These are phyloP conservation scores for Trichoderma reesei DNA, from an alignment of 495 filamentous ascomycete genomes.

Conservation along the genomic window DNA sequence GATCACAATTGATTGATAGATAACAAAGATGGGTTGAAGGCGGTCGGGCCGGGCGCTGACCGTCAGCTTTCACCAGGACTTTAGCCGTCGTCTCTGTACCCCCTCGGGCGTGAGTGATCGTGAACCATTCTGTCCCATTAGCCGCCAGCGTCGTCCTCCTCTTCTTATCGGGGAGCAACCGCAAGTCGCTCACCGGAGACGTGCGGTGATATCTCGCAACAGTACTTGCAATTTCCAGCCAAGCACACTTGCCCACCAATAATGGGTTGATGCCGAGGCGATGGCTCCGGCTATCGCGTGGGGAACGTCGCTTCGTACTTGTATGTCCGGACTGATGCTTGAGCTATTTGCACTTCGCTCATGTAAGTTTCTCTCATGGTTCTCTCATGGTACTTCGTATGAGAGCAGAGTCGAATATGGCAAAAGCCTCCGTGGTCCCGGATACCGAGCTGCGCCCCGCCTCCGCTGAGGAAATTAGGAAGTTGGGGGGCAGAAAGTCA, in stretches of 20 bases:
- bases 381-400: too few species aligned
- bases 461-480: not conserved
- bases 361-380: too few species aligned
- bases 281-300: too few species aligned
- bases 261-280: not conserved
- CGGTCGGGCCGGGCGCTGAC: not conserved
- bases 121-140: not conserved
- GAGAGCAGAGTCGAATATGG: not conserved
- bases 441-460: not conserved
- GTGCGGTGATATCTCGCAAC: too few species aligned
- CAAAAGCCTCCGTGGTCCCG: not conserved
- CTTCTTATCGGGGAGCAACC: not conserved
- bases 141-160: constrained; percentile 1
- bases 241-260: not conserved
- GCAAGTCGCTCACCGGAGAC: not conserved
- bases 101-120: not conserved
- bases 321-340: too few species aligned
- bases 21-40: too few species aligned
- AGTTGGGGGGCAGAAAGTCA: not conserved
- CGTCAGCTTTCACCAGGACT: not conserved
- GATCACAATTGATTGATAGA: not conserved
- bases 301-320: too few species aligned
- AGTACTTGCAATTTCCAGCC: not conserved
- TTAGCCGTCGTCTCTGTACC: not conserved
- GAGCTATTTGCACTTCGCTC: not conserved